Percentiles rank a stretch among this genome's conserved stretches.
These are phyloP conservation scores for Camellia japonica DNA, from an alignment of 148 eudicot genomes.

Conservation along the genomic window DNA sequence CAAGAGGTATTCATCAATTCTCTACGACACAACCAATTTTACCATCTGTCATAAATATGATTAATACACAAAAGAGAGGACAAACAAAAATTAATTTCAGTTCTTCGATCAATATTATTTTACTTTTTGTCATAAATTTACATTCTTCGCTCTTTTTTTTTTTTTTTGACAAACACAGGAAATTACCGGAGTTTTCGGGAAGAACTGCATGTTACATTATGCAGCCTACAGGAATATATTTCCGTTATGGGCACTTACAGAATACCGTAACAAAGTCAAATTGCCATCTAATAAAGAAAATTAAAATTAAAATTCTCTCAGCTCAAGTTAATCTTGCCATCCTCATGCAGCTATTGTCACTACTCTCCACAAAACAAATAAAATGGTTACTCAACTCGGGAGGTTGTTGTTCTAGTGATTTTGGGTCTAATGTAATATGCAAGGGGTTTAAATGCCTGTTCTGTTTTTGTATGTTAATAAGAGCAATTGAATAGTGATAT, in stretches of 20 bases:
- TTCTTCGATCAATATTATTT: background rate
- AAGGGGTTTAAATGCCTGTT: too few species aligned
- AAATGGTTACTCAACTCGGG: too few species aligned
- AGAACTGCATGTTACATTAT: constrained; percentile 44
- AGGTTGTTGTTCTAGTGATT: too few species aligned
- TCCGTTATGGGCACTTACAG: constrained; percentile 45
- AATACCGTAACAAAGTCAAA: constrained; percentile 25
- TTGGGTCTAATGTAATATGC: too few species aligned
- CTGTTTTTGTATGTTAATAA: too few species aligned
- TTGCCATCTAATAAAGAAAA: background rate
- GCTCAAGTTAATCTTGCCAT: background rate
- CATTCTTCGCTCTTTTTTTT: too few species aligned
- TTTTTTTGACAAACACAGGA: constrained; percentile 21
- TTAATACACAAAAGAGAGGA: too few species aligned
- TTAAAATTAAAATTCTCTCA: too few species aligned
- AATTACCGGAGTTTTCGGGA: constrained; percentile 43
- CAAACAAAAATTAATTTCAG: background rate
- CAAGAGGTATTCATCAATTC: constrained; percentile 31
- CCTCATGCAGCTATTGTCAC: background rate
- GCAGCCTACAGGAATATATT: constrained; percentile 39
- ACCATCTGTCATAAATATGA: background rate
- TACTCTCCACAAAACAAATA: too few species aligned
- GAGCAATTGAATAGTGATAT: too few species aligned
- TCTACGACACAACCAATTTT: background rate
- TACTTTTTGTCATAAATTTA: too few species aligned